Base-by-base conservation (phyloP, 495 filamentous ascomycete species). In the Aeminium ludgeri region DNA sequence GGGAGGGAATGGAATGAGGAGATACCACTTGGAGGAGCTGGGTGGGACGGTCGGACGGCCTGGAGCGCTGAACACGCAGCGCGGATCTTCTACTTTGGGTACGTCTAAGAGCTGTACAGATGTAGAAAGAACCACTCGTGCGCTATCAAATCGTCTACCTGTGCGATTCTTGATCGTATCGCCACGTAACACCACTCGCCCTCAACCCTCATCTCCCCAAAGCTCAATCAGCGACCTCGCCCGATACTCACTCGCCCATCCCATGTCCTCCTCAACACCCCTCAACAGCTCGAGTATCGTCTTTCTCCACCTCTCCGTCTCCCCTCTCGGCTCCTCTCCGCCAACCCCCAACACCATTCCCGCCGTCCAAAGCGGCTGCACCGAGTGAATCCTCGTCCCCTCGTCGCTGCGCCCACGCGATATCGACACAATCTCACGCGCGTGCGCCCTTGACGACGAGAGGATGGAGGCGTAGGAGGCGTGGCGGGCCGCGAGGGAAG, bases 221-320 rank as follows among this genome's bases (percentile, higher is more conserved):
- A 75, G 65, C 46, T 68, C 61, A 18, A 72, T 44, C 41, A 77
- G 48, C 49, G 73, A 65, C 48, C 66, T 56, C 7, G 71, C 67
- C 29, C 73, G 65, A 50, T 78, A 74, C 41, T 74, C 70, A 19
- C 69, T 77, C 0, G 73, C 72, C 74, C 73, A 77, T 16, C 73
- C 74, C 10, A 70, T 58, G 45, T 77, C 73, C 2, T 50, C 44
- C 54, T 78, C 72, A 25, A 77, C 68, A 19, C 64, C 67, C n/a
- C 68, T 56, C 34, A 79, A 50, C 30, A 76, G 55, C 12, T 63
- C 59, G 37, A 76, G 41, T 13, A 74, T 61, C 11, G 65, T 55
- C 27, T 63, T 57, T 1, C 70, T 62, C 48, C 48, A 51, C 28
- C 23, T 32, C 49, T 73, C 73, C 4, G 57, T 57, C 17, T 57